phyloP scores from a whole-genome alignment of 2,329 filamentous ascomycete genomes.

The Fusarium chuoi region DNA sequence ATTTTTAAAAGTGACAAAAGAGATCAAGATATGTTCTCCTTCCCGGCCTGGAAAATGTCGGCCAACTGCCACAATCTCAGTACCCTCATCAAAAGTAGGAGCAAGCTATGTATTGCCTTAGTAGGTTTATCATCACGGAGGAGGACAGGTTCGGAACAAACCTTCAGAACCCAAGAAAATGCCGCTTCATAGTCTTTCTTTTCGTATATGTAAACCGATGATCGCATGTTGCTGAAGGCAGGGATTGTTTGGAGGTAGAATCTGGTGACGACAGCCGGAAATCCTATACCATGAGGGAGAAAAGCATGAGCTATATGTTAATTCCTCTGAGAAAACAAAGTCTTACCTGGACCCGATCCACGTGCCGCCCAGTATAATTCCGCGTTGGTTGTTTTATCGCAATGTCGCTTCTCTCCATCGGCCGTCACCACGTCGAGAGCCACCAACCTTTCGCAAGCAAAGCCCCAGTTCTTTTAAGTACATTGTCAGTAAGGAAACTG shows the following conservation, averaged over 20 bases:
- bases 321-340: fast-evolving
- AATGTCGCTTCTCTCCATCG: background rate
- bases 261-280: background rate
- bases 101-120: background rate
- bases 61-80: background rate
- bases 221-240: background rate
- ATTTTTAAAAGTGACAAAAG: background rate
- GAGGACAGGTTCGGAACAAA: fast-evolving
- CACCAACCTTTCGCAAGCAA: background rate
- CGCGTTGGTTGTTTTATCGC: background rate
- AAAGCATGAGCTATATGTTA: fast-evolving
- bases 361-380: background rate
- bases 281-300: background rate
- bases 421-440: background rate
- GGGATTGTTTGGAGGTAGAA: background rate
- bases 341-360: background rate
- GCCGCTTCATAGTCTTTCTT: background rate
- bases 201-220: background rate
- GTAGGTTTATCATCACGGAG: fast-evolving
- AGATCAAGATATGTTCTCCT: background rate
- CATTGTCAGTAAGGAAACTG: fast-evolving
- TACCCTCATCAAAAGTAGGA: background rate
- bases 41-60: background rate
- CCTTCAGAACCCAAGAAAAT: background rate
- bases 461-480: background rate